Base-by-base conservation (phyloP, 78 protist species). In the Creolimax fragrantissima region DNA sequence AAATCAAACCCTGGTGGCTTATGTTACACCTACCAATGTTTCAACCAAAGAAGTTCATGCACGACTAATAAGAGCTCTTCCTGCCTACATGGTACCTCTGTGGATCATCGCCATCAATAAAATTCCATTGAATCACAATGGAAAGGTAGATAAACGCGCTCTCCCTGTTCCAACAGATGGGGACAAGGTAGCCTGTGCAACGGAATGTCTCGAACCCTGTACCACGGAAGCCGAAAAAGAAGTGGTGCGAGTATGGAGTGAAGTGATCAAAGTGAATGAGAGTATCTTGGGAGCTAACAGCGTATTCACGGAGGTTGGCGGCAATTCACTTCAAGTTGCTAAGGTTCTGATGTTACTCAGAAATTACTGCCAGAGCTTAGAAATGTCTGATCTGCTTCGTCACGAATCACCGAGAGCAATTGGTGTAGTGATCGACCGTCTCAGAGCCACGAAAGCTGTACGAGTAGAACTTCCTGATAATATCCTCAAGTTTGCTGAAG, bases 1-100 rank as follows among this genome's bases (percentile, higher is more conserved):
- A 11, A 45, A 92, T 45, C 5, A 81, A n/a, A 5, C 36, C 43
- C 93, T 92, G 35, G 84, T 86, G 35, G 93, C 90, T 7, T 92
- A 92, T 47, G 93, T 91, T 3, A 44, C 47, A 43, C 89, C 93
- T 1, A 36, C 90, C 17, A 35, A 5, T 24, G 67, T 88, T 11
- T 2, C 24, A 6, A 11, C 66, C 41, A 24, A 83, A 5, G 35
- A 24, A 1, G 86, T 83, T 0, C 86, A 41, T 32, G 86, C 86
- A 41, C 74, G 24, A 32, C 74, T 58, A 32, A 58, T 58, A 58
- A 58, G 39, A 0, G 7, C 86, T 17, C 90, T 88, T 43, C 90
- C 90, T 32, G 67, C 11, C 5, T 88, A 88, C 7, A 88, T 88
- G 90, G 90, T 88, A n/a, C 90, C 90, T 24, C 44, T 35, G 6